phyloP scores from a whole-genome alignment of 2,329 filamentous ascomycete genomes.

The Chaetomium sp. region DNA sequence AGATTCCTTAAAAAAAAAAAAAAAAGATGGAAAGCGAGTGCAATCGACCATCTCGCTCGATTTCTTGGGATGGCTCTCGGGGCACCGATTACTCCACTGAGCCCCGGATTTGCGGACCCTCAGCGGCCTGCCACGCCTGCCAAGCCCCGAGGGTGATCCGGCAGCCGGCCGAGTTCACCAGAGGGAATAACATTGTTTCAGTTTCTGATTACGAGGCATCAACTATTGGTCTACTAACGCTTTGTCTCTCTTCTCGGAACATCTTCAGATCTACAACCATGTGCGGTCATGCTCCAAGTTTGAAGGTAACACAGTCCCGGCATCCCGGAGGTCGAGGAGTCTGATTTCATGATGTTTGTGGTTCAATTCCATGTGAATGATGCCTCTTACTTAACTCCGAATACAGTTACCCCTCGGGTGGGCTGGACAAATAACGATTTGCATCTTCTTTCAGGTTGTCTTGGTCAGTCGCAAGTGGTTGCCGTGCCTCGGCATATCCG shows the following conservation, averaged over 20 bases:
- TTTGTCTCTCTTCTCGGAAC: not conserved
- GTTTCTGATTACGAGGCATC: not conserved
- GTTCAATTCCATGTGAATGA: not conserved
- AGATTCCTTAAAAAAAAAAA: too few relatives aligned
- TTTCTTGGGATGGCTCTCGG: not conserved
- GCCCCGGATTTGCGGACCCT: not conserved
- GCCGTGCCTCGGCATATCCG: constrained; percentile 9
- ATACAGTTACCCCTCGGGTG: not conserved
- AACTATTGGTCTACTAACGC: not conserved
- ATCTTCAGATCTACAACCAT: not conserved
- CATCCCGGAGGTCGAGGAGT: too few relatives aligned
- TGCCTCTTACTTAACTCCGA: not conserved
- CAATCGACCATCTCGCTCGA: not conserved
- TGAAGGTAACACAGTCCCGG: not conserved
- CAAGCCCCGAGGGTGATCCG: not conserved
- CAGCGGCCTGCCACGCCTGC: not conserved
- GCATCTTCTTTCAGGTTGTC: not conserved
- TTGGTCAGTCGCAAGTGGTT: constrained; percentile 4
- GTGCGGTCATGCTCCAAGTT: not conserved
- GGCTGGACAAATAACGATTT: not conserved
- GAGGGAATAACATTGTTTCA: not conserved
- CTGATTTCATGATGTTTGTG: not conserved
- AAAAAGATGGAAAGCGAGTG: not conserved
- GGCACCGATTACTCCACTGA: not conserved
- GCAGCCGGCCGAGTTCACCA: not conserved